Base-by-base conservation (phyloP, 1,139 yeast species). In the Ogataea hybrid region DNA sequence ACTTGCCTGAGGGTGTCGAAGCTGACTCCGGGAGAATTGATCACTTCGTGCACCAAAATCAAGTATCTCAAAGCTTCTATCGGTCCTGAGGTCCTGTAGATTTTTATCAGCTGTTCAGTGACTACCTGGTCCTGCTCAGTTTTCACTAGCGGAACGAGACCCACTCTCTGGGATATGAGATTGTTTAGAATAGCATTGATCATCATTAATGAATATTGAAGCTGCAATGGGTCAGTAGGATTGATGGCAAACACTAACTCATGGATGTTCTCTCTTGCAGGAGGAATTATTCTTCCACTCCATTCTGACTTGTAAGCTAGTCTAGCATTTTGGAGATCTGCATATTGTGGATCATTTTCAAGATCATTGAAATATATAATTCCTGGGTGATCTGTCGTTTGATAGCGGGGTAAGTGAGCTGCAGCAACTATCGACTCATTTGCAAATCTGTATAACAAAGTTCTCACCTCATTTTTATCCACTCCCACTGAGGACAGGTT, bases 301-400 rank as follows among this genome's bases (percentile, higher is more conserved):
- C 41, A 68, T 51, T 34, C 65, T 54, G 28, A 64, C 59, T 65
- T 65, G 65, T 57, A 79, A 46, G 66, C 71, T 4, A 62, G 51
- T 21, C 79, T 63, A 45, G 80, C 70, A 1, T 62, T 47, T 0
- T 77, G 58, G 57, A 77, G 75, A 4, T 65, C 59, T 2, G 61
- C 56, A 59, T 86, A 90, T 29, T 67, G 68, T 0, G 60, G 58
- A 53, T 89, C 96, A 0, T 51, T 58, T 52, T 82, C 95, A 10
- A 92, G 64, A 61, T 92, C 84, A 55, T 90, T 94, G 52, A 90
- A 71, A 67, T 82, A 90, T 1, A 84, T 70, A 6, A 90, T 75
- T 0, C 79, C 77, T 3, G 8, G 28, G 12, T 32, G 27, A 10
- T 28, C 25, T 6, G 7, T 20, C 3, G 21, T 20, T 20, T 20